Percentiles rank a stretch among this genome's conserved stretches.
Conservation (phyloP, 176 grass and related monocot species). For the Carex myosuroides region DNA sequence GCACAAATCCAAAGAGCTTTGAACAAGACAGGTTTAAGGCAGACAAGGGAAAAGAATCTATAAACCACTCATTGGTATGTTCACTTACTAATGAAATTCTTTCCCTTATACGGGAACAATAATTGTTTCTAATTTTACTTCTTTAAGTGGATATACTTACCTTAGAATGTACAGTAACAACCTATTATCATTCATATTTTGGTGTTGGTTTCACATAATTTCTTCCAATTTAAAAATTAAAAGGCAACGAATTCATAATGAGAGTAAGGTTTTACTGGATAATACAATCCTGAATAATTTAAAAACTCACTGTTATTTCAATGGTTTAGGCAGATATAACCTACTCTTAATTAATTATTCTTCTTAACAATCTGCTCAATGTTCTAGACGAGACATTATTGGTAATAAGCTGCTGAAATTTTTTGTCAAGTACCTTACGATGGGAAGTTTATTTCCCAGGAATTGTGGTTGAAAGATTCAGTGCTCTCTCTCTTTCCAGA, state of each 20-base stretch:
- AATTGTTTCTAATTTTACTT: not conserved
- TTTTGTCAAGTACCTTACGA: not conserved
- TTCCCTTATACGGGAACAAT: not conserved
- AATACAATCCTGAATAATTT: not conserved
- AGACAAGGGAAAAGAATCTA: slow-evolving; percentile 48
- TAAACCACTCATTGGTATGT: slow-evolving; percentile 73
- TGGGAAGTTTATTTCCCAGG: slow-evolving; percentile 48
- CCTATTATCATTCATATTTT: not conserved
- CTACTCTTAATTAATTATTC: not conserved
- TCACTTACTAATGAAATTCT: not conserved
- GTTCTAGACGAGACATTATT: not conserved
- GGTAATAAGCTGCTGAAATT: not conserved
- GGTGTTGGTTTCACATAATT: not conserved
- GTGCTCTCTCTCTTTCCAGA: slow-evolving; percentile 66
- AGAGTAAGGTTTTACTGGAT: not conserved
- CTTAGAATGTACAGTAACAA: not conserved
- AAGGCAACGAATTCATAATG: not conserved
- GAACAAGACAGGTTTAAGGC: slow-evolving; percentile 42
- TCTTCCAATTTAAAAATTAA: not conserved
- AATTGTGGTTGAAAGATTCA: slow-evolving; percentile 85
- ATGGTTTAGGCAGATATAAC: not conserved
- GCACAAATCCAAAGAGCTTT: slow-evolving; percentile 47
- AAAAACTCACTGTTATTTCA: not conserved
- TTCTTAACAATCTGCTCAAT: not conserved
- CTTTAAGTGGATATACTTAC: not conserved